phyloP scores from a whole-genome alignment of 768 basidiomycete species.

The Suillus luteus region DNA sequence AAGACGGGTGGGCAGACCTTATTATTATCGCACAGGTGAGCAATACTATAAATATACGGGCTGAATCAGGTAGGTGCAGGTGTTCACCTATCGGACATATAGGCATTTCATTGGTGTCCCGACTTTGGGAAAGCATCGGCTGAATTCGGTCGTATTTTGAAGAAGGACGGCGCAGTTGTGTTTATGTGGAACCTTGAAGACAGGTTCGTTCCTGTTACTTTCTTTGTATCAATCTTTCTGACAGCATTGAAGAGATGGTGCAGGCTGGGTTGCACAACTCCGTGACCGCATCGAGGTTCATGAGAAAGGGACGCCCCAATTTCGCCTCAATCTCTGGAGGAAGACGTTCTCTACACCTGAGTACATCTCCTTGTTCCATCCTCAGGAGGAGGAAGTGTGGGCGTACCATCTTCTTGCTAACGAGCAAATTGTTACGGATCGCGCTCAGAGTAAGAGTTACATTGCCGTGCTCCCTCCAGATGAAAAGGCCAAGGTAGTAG shows the following conservation, averaged over 20 bases:
- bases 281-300: constrained; percentile 69
- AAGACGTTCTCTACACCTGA: constrained; percentile 61
- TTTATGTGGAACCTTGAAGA: constrained; percentile 94
- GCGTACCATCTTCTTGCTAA: constrained; percentile 53
- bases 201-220: constrained; percentile 41
- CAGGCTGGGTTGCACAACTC: constrained; percentile 74
- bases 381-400: constrained; percentile 59
- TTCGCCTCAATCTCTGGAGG: constrained; percentile 76
- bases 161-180: constrained; percentile 67
- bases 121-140: constrained; percentile 68
- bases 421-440: constrained; percentile 57
- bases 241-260: constrained; percentile 45
- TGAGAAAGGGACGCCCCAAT: constrained; percentile 80
- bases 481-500: constrained; percentile 54
- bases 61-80: not conserved
- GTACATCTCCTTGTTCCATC: constrained; percentile 61
- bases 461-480: constrained; percentile 62
- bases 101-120: constrained; percentile 96
- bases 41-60: constrained; percentile 1
- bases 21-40: constrained; percentile 73
- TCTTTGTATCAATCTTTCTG: not conserved
- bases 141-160: constrained; percentile 82
- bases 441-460: constrained; percentile 85
- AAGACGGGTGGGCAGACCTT: constrained; percentile 75
- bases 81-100: constrained; percentile 11